Base-by-base conservation (phyloP, 495 filamentous ascomycete species). In the Hyaloscypha variabilis region DNA sequence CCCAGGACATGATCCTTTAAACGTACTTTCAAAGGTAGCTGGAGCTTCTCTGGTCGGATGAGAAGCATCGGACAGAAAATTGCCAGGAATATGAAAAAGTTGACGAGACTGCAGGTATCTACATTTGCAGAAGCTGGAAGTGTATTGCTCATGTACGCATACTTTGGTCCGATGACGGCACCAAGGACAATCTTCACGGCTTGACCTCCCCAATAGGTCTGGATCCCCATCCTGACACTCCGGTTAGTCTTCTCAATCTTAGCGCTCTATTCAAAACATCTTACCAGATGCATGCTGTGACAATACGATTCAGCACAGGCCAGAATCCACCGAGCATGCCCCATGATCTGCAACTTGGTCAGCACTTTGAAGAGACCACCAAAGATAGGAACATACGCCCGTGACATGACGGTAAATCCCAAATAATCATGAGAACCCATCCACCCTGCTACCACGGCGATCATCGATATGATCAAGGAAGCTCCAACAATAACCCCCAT, bases 231-330 rank as follows among this genome's bases (percentile, higher is more conserved):
- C 60, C 59, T 63, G 77, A 62, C 92, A 89, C 88, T 92, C 92
- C 59, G 91, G 71, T 50, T 88, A 90, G 19, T 10, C n/a, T n/a
- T n/a, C n/a, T n/a, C n/a, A n/a, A 34, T 34, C 10, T 5, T 34
- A 34, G 30, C 30, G 30, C 90, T 93, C 5, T 83, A 19, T 5
- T 46, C 25, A 76, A 71, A 93, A 90, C 14, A 93, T 90, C 92
- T 67, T 94, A 95, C 90, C 90, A 93, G 56, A 92, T 83, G 76
- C 90, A 87, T 24, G 92, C 90, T 85, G 96, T 94, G 11, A 86
- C 92, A 25, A 91, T 91, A 39, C 93, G 83, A 71, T 96, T 96
- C 67, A 97, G 86, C 5, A 97, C 88, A 1, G 93, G 93, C 93
- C 93, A 97, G 63, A 96, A 77, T 28, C 85, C 88, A 2, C 92